These are phyloP conservation scores for Solanum gandarillasii DNA, from an alignment of 257 asterid genomes.

Conservation along the genomic window DNA sequence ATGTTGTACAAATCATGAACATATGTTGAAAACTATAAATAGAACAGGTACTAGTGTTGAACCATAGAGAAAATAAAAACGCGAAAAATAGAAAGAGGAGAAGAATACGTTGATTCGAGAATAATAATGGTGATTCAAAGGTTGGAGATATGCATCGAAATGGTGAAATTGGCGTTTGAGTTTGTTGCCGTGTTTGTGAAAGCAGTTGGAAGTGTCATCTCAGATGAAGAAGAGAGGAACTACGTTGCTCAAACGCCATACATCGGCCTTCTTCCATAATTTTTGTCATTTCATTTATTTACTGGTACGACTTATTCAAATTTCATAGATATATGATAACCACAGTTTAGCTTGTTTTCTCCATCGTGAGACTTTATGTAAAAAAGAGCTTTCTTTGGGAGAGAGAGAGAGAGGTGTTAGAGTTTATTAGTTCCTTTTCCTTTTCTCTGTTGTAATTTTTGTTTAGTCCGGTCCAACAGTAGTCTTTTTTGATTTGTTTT, in stretches of 20 bases:
- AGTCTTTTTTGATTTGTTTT: no score
- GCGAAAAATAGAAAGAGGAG: background rate
- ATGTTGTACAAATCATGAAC: background rate
- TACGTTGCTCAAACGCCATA: constrained; percentile 24
- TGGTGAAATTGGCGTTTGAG: constrained; percentile 32
- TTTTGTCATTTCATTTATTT: background rate
- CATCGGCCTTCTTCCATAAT: constrained; percentile 46
- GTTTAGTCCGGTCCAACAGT: fast-evolving
- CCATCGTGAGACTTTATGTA: background rate
- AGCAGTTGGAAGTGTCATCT: constrained; percentile 27
- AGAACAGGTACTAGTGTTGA: background rate
- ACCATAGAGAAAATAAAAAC: background rate
- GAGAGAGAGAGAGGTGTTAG: background rate
- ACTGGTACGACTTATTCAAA: background rate
- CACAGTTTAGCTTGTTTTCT: background rate
- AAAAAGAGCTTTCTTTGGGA: background rate
- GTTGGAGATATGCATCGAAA: constrained; percentile 32
- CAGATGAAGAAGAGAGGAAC: background rate
- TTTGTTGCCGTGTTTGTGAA: constrained; percentile 27
- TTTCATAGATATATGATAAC: background rate
- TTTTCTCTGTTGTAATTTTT: background rate
- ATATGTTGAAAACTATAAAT: background rate
- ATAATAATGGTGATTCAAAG: constrained; percentile 35
- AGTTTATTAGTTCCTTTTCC: background rate
- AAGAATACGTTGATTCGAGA: background rate